Evolutionary conservation across 2,329 filamentous ascomycete species (phyloP), one percentile per base, ranked within the genome.

Genomic region (Ophiostoma tasmaniense): DNA sequence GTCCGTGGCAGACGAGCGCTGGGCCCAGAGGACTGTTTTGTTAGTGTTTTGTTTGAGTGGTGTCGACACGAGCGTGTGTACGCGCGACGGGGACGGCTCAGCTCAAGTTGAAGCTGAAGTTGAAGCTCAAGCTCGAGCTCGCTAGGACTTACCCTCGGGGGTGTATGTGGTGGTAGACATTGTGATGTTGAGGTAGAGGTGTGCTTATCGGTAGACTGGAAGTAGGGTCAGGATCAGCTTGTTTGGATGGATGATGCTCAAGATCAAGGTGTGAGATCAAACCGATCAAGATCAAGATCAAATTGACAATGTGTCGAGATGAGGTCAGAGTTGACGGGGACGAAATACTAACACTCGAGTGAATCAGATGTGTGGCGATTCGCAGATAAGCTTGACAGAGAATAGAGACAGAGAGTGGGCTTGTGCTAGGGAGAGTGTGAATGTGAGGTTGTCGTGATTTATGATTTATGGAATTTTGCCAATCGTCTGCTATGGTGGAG

Each of bases 1-100:
- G 68, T 97, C 93, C 74, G 84, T 83, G 75, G 80, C 83, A 77
- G 89, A 95, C 64, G 94, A 98, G 84, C 95, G 93, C 85, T 99
- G 95, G 74, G 95, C 94, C 95, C 95, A 99, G 81, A 93, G 90
- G 75, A 99, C 95, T 98, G 66, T 1, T 8, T 0, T 22, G 61
- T 64, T 64, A 64, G 61, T 14, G n/a, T 35, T 6, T 13, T 10
- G 5, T 20, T 37, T 11, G 8, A 55, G n/a, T 13, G 14, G 3
- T n/a, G 17, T 8, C 20, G 42, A 8, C 42, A 17, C n/a, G 42
- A 17, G 42, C 42, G 20, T 45, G n/a, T n/a, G n/a, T n/a, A n/a
- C n/a, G n/a, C n/a, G n/a, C 42, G 17, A 7, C 17, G 17, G 17
- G 42, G 6, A 7, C 42, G 7, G 42, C 42, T 20, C 8, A 39